Percentiles rank a stretch among this genome's conserved stretches.
Conservation (phyloP, 1,284 basidiomycete genomes). For the Xerocomus amazonicus region DNA sequence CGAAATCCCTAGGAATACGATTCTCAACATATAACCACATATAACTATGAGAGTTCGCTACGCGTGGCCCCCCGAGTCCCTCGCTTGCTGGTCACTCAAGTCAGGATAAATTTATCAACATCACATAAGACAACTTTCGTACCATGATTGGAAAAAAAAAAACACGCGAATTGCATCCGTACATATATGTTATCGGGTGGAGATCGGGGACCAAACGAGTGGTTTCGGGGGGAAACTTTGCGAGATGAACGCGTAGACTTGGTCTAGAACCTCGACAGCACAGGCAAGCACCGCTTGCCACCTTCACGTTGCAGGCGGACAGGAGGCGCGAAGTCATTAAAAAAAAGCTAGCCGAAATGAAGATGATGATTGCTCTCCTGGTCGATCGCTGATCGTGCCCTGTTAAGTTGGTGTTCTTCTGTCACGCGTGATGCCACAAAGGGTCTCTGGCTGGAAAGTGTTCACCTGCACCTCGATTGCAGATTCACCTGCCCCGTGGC, state of each 20-base stretch:
- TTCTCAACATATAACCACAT: conserved; percentile 3
- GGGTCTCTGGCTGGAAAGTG: no score
- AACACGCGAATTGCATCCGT: neutral
- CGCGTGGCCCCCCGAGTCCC: no score
- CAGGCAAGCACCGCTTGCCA: neutral
- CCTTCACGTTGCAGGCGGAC: neutral
- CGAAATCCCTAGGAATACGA: neutral
- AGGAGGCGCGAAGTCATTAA: conserved; percentile 15
- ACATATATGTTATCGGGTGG: no score
- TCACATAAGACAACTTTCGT: neutral
- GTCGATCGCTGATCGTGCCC: conserved; percentile 27
- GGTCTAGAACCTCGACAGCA: conserved; percentile 13
- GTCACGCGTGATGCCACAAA: neutral
- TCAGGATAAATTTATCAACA: neutral
- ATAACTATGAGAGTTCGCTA: no score
- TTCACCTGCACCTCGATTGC: neutral
- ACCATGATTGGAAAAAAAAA: neutral
- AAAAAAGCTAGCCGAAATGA: conserved; percentile 29
- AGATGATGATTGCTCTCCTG: conserved; percentile 19
- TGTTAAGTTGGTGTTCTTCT: conserved; percentile 5
- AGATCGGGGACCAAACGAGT: neutral
- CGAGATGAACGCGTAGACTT: conserved; percentile 17
- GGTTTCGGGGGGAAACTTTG: conserved; percentile 1
- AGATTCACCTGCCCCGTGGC: conserved; percentile 3
- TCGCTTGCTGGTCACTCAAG: neutral